Evolutionary conservation across 2,329 filamentous ascomycete species (phyloP).

Genomic region (Orbilia quercus): DNA sequence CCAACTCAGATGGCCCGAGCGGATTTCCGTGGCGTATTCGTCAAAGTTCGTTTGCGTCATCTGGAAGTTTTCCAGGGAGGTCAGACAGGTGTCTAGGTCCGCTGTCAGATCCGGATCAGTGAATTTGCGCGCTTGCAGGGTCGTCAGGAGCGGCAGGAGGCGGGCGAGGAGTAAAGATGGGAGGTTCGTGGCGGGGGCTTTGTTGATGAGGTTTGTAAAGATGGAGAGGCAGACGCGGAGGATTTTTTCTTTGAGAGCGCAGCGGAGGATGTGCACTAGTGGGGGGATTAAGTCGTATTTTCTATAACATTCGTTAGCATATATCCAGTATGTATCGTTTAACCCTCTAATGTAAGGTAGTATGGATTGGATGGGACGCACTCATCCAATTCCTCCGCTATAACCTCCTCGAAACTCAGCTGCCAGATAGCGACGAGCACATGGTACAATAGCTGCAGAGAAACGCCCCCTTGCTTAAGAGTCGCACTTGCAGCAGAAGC

Average conservation of each 20-base stretch:
- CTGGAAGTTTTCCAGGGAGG: constrained; percentile 65
- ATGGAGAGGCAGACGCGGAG: constrained; percentile 90
- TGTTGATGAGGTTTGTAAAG: constrained; percentile 84
- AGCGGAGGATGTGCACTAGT: constrained; percentile 88
- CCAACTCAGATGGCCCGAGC: constrained; percentile 89
- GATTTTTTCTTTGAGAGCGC: constrained; percentile 98
- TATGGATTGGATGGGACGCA: constrained; percentile 66
- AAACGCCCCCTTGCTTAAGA: constrained; percentile 82
- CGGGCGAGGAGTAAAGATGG: constrained; percentile 87
- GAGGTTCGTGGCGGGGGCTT: constrained; percentile 75
- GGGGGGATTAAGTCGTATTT: constrained; percentile 92
- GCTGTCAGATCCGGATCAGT: constrained; percentile 68
- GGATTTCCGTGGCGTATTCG: constrained; percentile 87
- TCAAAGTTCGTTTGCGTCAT: constrained; percentile 76
- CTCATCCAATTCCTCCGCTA: constrained; percentile 86
- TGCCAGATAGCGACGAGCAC: constrained; percentile 95
- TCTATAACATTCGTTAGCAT: too few relatives aligned
- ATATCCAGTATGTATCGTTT: too few relatives aligned
- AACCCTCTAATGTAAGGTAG: constrained; percentile 25
- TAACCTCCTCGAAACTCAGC: constrained; percentile 84
- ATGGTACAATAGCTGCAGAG: constrained; percentile 92
- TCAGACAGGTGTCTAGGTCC: constrained; percentile 67
- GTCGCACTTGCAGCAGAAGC: constrained; percentile 69
- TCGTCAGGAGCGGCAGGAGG: constrained; percentile 75
- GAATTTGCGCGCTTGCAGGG: constrained; percentile 72